These are phyloP conservation scores for Aspergillus glaucus DNA, from an alignment of 2,329 filamentous ascomycete species.

Conservation along the genomic window DNA sequence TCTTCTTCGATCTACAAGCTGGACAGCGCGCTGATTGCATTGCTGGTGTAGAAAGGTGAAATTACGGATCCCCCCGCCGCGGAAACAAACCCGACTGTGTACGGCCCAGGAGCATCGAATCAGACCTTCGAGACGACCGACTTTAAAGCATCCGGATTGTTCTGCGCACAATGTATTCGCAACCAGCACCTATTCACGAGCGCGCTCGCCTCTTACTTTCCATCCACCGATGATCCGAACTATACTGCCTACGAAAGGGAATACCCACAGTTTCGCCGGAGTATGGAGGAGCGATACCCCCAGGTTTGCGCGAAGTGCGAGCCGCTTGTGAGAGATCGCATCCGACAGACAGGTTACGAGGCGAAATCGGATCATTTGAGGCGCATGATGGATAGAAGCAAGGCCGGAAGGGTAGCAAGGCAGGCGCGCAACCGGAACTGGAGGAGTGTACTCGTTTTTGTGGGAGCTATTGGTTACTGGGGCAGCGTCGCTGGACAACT, in stretches of 20 bases:
- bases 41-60: constrained; percentile 61
- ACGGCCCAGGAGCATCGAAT: constrained; percentile 34
- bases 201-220: constrained; percentile 73
- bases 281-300: constrained; percentile 77
- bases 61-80: constrained; percentile 77
- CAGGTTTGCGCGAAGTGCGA: constrained; percentile 80
- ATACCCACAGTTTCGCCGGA: constrained; percentile 63
- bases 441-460: constrained; percentile 38
- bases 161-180: constrained; percentile 74
- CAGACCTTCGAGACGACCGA: constrained; percentile 38
- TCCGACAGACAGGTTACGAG: constrained; percentile 67
- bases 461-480: constrained; percentile 40
- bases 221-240: constrained; percentile 57
- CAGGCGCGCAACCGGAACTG: constrained; percentile 34
- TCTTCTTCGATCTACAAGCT: constrained; percentile 6
- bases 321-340: constrained; percentile 62
- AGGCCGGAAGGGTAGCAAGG: constrained; percentile 28
- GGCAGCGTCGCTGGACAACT: constrained; percentile 39
- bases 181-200: constrained; percentile 80
- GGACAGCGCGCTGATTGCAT: constrained; percentile 14
- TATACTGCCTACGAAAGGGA: constrained; percentile 62
- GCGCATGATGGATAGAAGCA: constrained; percentile 63
- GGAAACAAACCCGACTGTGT: constrained; percentile 42
- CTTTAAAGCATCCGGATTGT: constrained; percentile 39
- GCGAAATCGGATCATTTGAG: constrained; percentile 77